Evolutionary conservation across 139 green algal species (phyloP), one percentile per base, ranked within the genome.

Genomic region (Chloropicon primus): DNA sequence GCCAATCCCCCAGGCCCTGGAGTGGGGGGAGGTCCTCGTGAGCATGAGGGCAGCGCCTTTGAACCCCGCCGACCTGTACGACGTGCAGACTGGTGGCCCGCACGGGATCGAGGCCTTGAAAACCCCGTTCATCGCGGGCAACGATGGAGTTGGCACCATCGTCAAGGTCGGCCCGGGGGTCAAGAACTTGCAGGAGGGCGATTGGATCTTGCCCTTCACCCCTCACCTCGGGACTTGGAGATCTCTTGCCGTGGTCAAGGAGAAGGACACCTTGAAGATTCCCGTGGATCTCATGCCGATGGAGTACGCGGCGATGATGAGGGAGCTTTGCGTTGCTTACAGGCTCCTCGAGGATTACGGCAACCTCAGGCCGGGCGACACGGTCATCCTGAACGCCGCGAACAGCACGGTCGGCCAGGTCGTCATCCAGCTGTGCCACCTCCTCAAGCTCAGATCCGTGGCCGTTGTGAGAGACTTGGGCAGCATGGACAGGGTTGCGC

Each of bases 331-430:
- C 27, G 76, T 92, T n/a, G 93, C 91, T 1, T 96, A 95, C 83
- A 75, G 87, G 2, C 88, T 97, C 26, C 85, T 97, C 74, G 92
- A 97, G 78, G 84, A 92, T 78, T 54, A 88, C 28, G 85, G 74
- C 1, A 82, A 74, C 1, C 82, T 96, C 24, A 93, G 93, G 88
- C 89, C 92, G 21, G 93, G 93, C 22, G 92, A 96, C 78, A 89
- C 85, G 3, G 84, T 97, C 21, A 90, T 96, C 53, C 83, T 97
- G 5, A 97, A 97, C 85, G 93, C 84, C 22, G 88, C 91, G 74
- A 96, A 87, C 82, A 85, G 79, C 73, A 93, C 86, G 10, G 86
- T 96, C 24, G 92, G 93, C 21, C 87, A 92, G 77, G 53, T 85
- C 10, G 24, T 97, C 72, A 84, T 97, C 28, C 93, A 97, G 86